These are phyloP conservation scores for Fusarium sublunatum DNA, from an alignment of 2,329 filamentous ascomycete genomes.

Conservation along the genomic window DNA sequence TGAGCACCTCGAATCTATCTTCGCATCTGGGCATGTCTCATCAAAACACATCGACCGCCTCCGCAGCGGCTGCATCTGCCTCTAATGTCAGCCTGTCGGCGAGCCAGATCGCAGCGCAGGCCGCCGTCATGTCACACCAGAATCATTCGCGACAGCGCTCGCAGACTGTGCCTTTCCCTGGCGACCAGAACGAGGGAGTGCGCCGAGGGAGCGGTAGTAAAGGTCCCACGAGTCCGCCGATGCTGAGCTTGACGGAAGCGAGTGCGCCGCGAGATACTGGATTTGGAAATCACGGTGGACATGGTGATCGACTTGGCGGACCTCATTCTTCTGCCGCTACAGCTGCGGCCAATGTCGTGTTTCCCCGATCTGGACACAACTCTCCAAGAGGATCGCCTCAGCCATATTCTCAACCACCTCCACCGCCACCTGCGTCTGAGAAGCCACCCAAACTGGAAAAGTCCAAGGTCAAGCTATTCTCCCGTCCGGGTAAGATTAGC, in stretches of 20 bases:
- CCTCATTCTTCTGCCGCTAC: slow-evolving; percentile 74
- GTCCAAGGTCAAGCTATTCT: slow-evolving; percentile 84
- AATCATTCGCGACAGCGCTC: slow-evolving; percentile 72
- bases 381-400: slow-evolving; percentile 59
- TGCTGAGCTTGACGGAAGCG: slow-evolving; percentile 72
- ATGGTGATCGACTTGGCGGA: slow-evolving; percentile 66
- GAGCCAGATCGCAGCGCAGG: slow-evolving; percentile 84
- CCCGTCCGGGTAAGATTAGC: slow-evolving; percentile 78
- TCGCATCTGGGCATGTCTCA: slow-evolving; percentile 61
- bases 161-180: slow-evolving; percentile 74
- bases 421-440: slow-evolving; percentile 59
- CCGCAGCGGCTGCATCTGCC: slow-evolving; percentile 54
- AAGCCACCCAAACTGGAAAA: slow-evolving; percentile 73
- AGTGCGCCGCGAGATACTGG: slow-evolving; percentile 69
- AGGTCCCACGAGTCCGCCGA: slow-evolving; percentile 69
- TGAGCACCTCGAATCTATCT: slow-evolving; percentile 65
- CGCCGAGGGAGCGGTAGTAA: slow-evolving; percentile 60
- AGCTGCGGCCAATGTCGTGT: slow-evolving; percentile 77
- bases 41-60: slow-evolving; percentile 28
- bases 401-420: slow-evolving; percentile 54
- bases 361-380: slow-evolving; percentile 70
- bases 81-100: slow-evolving; percentile 61
- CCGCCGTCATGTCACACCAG: slow-evolving; percentile 76
- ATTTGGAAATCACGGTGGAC: slow-evolving; percentile 59
- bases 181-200: slow-evolving; percentile 56